A percentile compares a stretch with the other conserved stretches of the same genome.
These are phyloP conservation scores for Leccinum broughii DNA, from an alignment of 768 basidiomycete species.

Conservation along the genomic window DNA sequence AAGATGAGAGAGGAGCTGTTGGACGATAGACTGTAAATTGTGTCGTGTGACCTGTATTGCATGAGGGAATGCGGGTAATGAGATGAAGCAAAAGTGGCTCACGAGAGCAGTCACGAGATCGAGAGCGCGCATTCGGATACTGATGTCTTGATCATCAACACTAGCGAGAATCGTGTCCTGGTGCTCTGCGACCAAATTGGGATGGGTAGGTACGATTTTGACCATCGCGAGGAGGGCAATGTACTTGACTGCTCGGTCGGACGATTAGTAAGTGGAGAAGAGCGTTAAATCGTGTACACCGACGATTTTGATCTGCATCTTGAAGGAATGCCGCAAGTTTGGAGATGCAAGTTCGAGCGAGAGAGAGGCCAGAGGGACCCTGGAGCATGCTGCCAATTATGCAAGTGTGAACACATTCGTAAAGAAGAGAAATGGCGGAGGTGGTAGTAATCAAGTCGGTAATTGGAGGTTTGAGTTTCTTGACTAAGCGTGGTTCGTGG, in stretches of 20 bases:
- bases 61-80: neutral
- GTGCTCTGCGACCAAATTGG: slow-evolving; percentile 86
- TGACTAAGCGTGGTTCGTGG: slow-evolving; percentile 88
- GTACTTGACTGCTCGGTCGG: slow-evolving; percentile 78
- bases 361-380: slow-evolving; percentile 67
- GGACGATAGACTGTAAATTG: slow-evolving; percentile 87
- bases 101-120: slow-evolving; percentile 96
- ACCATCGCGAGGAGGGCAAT: slow-evolving; percentile 94
- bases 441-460: slow-evolving; percentile 96
- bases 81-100: slow-evolving; percentile 18
- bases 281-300: slow-evolving; percentile 37
- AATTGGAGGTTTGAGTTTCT: slow-evolving; percentile 91
- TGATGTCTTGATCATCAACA: slow-evolving; percentile 90
- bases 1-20: slow-evolving; percentile 86
- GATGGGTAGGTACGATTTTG: slow-evolving; percentile 92
- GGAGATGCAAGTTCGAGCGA: slow-evolving; percentile 88
- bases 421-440: slow-evolving; percentile 90
- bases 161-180: slow-evolving; percentile 89
- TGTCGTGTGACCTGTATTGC: slow-evolving; percentile 66
- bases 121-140: slow-evolving; percentile 93
- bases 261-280: slow-evolving; percentile 17
- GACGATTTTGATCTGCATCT: slow-evolving; percentile 94
- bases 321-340: slow-evolving; percentile 91
- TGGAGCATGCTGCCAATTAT: slow-evolving; percentile 97
- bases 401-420: slow-evolving; percentile 98